Conservation (phyloP, 140 eudicot species). For the Bidens hawaiensis region DNA sequence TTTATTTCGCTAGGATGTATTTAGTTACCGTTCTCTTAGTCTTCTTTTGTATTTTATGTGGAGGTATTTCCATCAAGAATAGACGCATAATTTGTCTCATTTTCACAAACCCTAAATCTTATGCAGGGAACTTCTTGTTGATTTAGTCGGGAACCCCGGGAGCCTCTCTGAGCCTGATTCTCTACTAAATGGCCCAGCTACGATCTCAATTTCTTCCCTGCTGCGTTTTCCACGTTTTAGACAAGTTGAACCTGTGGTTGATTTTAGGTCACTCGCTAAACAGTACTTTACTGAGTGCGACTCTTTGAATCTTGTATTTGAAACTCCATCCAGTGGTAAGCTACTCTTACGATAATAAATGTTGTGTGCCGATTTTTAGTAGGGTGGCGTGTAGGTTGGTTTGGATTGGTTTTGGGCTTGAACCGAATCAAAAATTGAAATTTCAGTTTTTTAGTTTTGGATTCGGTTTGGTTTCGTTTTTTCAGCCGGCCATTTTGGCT, state of each 20-base stretch:
- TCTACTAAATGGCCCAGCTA: constrained; percentile 44
- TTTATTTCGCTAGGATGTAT: not conserved
- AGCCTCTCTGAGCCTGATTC: constrained; percentile 44
- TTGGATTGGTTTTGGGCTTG: no score
- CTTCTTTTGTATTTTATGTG: not conserved
- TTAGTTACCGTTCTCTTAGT: not conserved
- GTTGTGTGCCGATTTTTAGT: not conserved
- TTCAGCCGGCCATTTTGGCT: no score
- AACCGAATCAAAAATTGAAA: no score
- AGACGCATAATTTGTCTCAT: not conserved
- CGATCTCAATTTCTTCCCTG: constrained; percentile 50
- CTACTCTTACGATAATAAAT: not conserved
- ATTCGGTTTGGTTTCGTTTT: no score
- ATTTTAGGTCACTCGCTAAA: constrained; percentile 41
- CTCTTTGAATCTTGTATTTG: constrained; percentile 44
- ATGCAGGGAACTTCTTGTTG: constrained; percentile 46
- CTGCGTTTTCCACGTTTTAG: constrained; percentile 46
- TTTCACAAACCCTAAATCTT: not conserved
- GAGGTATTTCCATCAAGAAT: not conserved
- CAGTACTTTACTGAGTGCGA: constrained; percentile 45
- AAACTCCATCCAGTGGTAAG: constrained; percentile 39
- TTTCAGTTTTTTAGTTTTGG: no score
- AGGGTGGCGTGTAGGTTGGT: no score
- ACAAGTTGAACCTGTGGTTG: constrained; percentile 38
- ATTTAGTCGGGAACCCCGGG: constrained; percentile 52